Percentiles rank a stretch among this genome's conserved stretches.
Evolutionary conservation across 768 basidiomycete genomes (phyloP).

Genomic region (Exidia glandulosa): DNA sequence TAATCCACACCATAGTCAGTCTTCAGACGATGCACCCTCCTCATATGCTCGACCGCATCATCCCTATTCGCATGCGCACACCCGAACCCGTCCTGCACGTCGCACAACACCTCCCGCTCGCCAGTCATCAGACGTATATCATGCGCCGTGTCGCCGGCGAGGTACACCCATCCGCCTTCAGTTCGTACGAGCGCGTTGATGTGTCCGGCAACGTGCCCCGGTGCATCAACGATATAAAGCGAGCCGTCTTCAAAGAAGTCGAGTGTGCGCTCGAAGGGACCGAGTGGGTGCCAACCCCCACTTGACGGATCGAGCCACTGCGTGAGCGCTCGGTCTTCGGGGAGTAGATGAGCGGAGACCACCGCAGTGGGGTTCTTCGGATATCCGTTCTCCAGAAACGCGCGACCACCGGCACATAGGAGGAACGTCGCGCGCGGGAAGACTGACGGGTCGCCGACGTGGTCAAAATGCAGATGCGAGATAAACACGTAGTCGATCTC

Average conservation of each 20-base stretch:
- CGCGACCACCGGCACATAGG: slow-evolving; percentile 30
- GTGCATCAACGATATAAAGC: slow-evolving; percentile 44
- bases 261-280: slow-evolving; percentile 37
- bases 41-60: background rate
- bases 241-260: slow-evolving; percentile 51
- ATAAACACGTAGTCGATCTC: slow-evolving; percentile 35
- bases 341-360: slow-evolving; percentile 26
- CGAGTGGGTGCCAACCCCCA: slow-evolving; percentile 26
- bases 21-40: background rate
- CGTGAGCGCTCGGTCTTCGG: slow-evolving; percentile 22
- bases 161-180: slow-evolving; percentile 44
- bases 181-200: slow-evolving; percentile 40
- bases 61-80: background rate
- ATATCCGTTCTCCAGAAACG: slow-evolving; percentile 29
- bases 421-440: slow-evolving; percentile 39
- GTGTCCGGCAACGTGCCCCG: slow-evolving; percentile 48
- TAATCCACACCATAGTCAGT: background rate
- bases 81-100: slow-evolving; percentile 21
- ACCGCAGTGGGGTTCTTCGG: slow-evolving; percentile 27
- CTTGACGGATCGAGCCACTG: slow-evolving; percentile 22
- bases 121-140: slow-evolving; percentile 40
- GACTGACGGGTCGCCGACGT: slow-evolving; percentile 33
- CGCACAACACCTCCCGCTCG: slow-evolving; percentile 15
- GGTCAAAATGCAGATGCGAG: slow-evolving; percentile 47
- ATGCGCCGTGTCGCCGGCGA: slow-evolving; percentile 48